A percentile compares a stretch with the other conserved stretches of the same genome.
These are phyloP conservation scores for Phytopythium oedochilum DNA, from an alignment of 352 stramenopile genomes.

Conservation along the genomic window DNA sequence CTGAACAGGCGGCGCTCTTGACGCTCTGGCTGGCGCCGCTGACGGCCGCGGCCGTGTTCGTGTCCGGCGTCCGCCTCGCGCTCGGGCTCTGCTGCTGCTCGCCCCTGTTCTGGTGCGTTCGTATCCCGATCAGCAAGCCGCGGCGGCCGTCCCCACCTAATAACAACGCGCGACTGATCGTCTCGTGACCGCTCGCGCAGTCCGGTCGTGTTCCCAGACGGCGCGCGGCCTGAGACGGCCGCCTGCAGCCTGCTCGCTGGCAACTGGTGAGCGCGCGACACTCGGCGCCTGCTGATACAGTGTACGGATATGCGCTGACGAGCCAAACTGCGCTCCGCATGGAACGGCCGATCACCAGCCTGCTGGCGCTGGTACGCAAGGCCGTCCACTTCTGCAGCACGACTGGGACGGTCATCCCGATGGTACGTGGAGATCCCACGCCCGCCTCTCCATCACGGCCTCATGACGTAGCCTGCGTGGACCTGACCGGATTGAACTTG, in stretches of 20 bases:
- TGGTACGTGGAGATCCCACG: background rate
- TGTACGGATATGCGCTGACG: no score
- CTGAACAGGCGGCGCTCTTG: constrained; percentile 6
- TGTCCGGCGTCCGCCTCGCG: constrained; percentile 18
- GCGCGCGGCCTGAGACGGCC: constrained; percentile 10
- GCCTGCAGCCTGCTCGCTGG: constrained; percentile 24
- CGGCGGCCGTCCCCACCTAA: background rate
- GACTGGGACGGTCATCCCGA: constrained; percentile 10
- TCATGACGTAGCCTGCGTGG: background rate
- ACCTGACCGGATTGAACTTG: background rate
- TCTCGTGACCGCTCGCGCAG: background rate
- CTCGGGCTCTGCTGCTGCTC: constrained; percentile 34
- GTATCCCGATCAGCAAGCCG: constrained; percentile 6
- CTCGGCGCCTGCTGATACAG: no score
- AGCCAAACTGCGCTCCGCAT: no score
- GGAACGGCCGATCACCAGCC: constrained; percentile 7
- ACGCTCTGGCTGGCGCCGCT: constrained; percentile 10
- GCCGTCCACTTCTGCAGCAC: constrained; percentile 16
- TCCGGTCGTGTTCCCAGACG: constrained; percentile 11
- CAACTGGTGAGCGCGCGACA: constrained; percentile 22
- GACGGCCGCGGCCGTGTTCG: constrained; percentile 10
- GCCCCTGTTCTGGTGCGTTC: constrained; percentile 20
- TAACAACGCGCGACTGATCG: background rate
- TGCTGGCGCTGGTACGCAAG: constrained; percentile 17
- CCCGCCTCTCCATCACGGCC: background rate